Evolutionary conservation across 2,329 filamentous ascomycete species (phyloP), one percentile per base, ranked within the genome.

Genomic region (Arthrocladium fulminans): DNA sequence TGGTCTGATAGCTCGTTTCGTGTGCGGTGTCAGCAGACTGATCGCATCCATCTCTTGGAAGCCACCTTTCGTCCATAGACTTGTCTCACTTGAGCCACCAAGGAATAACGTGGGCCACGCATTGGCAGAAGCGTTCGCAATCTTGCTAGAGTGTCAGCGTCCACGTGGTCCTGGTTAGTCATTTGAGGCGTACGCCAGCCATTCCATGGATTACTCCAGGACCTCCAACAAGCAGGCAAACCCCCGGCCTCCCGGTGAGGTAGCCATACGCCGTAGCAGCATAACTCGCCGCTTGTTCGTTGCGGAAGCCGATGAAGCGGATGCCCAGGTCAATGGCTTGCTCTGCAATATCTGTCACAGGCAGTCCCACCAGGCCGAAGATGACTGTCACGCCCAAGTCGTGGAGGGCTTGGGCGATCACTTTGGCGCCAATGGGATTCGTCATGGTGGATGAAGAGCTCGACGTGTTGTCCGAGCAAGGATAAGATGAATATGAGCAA

Each of bases 11-110:
- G 73, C 65, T 40, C 74, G 61, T 55, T 79, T 79, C 6, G 72
- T 73, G 52, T 77, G 73, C 0, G 75, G 72, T 10, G 68, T 68
- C 9, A 80, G 60, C 5, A 79, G 61, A 2, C 72, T 66, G 22
- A 79, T 66, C 19, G 74, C 72, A 57, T 79, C 75, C 48, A 79
- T 65, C 58, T 79, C 75, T 60, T 79, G 76, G 53, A 80, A 79
- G 24, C 70, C 73, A 19, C 73, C 75, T 54, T 75, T 76, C 8
- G 69, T 72, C 15, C 72, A 64, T 12, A 72, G 63, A 51, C 73
- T 68, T 1, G 73, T 73, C 58, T 78, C 75, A 34, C 68, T 70
- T 2, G 74, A 74, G 1, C 76, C 76, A 13, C 72, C 74, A 1
- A 80, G 67, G 2, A 79, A 65, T 1, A 79, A 65, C 5, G 79